Percentiles rank a stretch among this genome's conserved stretches.
Conservation (phyloP, 2,329 filamentous ascomycete genomes). For the Monilinia polystroma region DNA sequence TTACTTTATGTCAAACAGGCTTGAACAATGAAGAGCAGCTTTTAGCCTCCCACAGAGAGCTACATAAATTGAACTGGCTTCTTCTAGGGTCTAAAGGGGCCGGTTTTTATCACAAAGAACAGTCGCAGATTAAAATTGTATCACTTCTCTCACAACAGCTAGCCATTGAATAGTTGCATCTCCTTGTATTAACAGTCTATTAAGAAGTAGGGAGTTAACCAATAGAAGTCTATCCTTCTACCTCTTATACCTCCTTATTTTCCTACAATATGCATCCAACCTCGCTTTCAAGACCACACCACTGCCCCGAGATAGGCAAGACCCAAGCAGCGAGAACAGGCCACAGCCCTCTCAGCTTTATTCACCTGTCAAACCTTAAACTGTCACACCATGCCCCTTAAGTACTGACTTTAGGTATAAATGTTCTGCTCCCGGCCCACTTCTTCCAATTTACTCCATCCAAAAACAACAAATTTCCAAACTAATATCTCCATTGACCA, state of each 20-base stretch:
- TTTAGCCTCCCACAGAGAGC: not conserved
- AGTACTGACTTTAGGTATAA: not conserved
- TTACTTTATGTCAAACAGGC: not conserved
- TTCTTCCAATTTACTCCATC: not conserved
- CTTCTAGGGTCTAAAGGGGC: not conserved
- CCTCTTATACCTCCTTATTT: too few species aligned
- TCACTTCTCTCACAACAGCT: not conserved
- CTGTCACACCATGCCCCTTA: not conserved
- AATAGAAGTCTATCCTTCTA: not conserved
- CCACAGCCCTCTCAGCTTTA: not conserved
- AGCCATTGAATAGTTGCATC: not conserved
- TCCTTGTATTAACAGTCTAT: not conserved
- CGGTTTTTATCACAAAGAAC: not conserved
- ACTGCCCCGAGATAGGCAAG: not conserved
- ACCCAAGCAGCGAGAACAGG: not conserved
- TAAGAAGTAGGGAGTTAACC: not conserved
- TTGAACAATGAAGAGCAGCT: not conserved
- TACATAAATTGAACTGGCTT: rapidly evolving
- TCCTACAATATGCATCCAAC: too few species aligned
- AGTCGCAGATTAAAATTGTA: not conserved
- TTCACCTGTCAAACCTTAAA: not conserved
- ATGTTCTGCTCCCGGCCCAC: not conserved
- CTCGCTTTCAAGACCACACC: not conserved
- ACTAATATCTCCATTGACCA: not conserved
- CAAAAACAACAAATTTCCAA: not conserved